phyloP scores from a whole-genome alignment of 176 grass and related monocot genomes.

The bread wheat (Triticum aestivum) region IWGSC_CS_RefSeq_v2.1 NC_057802.1:284725286-284725785 shows the following conservation, averaged over 20 bases:
- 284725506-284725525: conserved; percentile 57
- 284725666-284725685: neutral
- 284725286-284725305: conserved; percentile 92
- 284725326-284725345: conserved; percentile 97
- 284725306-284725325: conserved; percentile 86
- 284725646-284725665: conserved; percentile 21
- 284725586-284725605: conserved; percentile 53
- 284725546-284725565: conserved; percentile 41
- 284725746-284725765: neutral
- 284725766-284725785: conserved; percentile 25
- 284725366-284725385: conserved; percentile 95
- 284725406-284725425: conserved; percentile 55
- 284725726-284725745: conserved; percentile 8
- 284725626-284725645: conserved; percentile 60
- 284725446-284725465: neutral
- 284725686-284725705: neutral
- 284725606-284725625: conserved; percentile 79
- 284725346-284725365: conserved; percentile 94
- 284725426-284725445: conserved; percentile 23
- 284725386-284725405: conserved; percentile 84
- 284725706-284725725: conserved; percentile 22
- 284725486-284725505: conserved; percentile 62
- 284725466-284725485: neutral
- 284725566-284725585: conserved; percentile 38
- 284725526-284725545: conserved; percentile 68